Percentiles rank a stretch among this genome's conserved stretches.
phyloP scores from a whole-genome alignment of 257 asterid genomes.

The Fraxinus pennsylvanica region DNA sequence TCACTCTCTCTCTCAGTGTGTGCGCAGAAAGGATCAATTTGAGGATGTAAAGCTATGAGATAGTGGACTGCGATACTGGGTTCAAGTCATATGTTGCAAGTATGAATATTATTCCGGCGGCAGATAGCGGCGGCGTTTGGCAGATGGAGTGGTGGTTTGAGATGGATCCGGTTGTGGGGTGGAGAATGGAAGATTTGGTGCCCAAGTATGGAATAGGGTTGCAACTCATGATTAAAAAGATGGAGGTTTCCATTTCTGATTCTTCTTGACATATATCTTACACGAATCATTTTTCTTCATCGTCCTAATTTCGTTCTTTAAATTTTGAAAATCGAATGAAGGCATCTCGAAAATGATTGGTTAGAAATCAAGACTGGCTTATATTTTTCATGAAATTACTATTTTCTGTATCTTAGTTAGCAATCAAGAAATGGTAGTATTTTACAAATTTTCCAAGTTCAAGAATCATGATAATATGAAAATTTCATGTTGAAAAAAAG shows the following conservation, averaged over 20 bases:
- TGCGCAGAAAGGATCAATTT: neutral
- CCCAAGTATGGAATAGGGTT: constrained; percentile 46
- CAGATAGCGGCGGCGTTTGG: constrained; percentile 28
- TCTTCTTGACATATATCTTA: neutral
- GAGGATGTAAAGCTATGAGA: constrained; percentile 54
- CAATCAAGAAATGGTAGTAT: too few species aligned
- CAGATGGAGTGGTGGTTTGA: constrained; percentile 59
- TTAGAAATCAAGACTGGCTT: too few species aligned
- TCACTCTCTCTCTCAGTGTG: neutral
- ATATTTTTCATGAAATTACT: too few species aligned
- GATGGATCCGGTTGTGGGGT: constrained; percentile 67
- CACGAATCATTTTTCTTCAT: neutral
- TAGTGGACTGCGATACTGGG: constrained; percentile 63
- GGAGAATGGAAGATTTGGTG: constrained; percentile 55
- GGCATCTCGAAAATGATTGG: too few species aligned
- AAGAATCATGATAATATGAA: too few species aligned
- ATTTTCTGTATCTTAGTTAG: too few species aligned
- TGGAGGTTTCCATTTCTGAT: constrained; percentile 50
- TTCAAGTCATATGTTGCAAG: constrained; percentile 58
- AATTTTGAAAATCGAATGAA: neutral
- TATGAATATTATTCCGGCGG: constrained; percentile 38
- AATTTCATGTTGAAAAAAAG: too few species aligned
- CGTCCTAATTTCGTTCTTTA: neutral
- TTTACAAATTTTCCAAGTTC: too few species aligned
- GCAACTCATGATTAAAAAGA: constrained; percentile 50